These are phyloP conservation scores for Metarhizium anisopliae DNA, from an alignment of 2,329 filamentous ascomycete genomes.

Conservation along the genomic window DNA sequence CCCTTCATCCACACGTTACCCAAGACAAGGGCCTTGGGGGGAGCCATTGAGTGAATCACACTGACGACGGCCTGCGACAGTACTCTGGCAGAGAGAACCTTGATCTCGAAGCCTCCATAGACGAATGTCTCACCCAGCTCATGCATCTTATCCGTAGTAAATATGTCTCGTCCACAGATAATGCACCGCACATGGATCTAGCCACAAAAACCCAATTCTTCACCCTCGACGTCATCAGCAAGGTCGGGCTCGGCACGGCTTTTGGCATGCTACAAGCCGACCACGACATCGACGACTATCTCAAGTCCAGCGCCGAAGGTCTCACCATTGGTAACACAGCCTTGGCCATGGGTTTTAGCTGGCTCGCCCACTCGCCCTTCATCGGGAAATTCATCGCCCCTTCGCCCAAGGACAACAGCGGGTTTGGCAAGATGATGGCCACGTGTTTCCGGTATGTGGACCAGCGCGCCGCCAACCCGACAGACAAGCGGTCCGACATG, in stretches of 20 bases:
- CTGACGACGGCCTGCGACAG: conserved; percentile 15
- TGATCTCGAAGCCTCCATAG: conserved; percentile 38
- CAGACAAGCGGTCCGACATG: conserved; percentile 27
- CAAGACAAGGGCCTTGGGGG: neutral
- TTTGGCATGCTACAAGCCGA: conserved; percentile 40
- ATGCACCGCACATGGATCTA: conserved; percentile 31
- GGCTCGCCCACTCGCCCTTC: conserved; percentile 19
- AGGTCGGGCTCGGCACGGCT: conserved; percentile 37
- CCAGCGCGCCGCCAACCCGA: conserved; percentile 14
- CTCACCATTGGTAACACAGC: conserved; percentile 17
- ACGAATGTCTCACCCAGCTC: conserved; percentile 35
- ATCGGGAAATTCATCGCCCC: conserved; percentile 19
- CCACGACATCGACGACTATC: conserved; percentile 31
- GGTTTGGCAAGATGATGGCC: conserved; percentile 25
- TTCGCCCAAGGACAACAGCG: conserved; percentile 18
- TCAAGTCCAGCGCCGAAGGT: conserved; percentile 25
- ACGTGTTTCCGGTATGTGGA: conserved; percentile 19
- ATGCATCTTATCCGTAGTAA: conserved; percentile 33
- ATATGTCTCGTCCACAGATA: conserved; percentile 27
- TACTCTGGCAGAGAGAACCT: conserved; percentile 48
- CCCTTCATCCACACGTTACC: neutral
- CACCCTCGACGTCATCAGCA: conserved; percentile 44
- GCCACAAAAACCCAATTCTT: conserved; percentile 39
- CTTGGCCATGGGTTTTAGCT: conserved; percentile 18
- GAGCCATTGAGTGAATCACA: neutral